Base-by-base conservation (phyloP, 2,329 filamentous ascomycete species). In the Fusarium ramigenum region DNA sequence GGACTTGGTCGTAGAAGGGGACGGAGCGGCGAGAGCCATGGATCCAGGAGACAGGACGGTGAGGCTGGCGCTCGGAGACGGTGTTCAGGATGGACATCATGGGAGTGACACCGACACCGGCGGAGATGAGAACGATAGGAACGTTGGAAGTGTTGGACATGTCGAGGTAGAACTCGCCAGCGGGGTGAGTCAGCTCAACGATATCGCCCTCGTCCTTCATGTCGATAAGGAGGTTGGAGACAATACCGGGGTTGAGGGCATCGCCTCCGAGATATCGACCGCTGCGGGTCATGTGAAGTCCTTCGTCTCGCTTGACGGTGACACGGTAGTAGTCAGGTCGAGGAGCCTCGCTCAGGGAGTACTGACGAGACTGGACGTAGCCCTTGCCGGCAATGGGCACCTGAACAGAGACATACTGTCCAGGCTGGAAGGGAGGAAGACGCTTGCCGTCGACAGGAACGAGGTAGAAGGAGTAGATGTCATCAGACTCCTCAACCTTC, bases 401-500 rank as follows among this genome's bases (percentile, higher is more conserved):
- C 56, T 87, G 87, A 52, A 94, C 82, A 1, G 91, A 92, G 68
- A 93, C 87, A 78, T 94, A 95, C 81, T 95, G 92, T 40, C 93
- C 93, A 0, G 93, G 92, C 64, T 87, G 84, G 84, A 89, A 95
- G 0, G 78, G 49, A 0, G 92, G 92, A 44, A 95, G 83, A n/a
- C 84, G 83, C 70, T 87, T 81, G 42, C 85, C 86, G 70, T 93
- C 91, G 11, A 88, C 84, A 0, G 93, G 92, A 58, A 87, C 85
- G 19, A 94, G 86, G 77, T 92, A 91, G 80, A 94, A 93, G 1
- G 91, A 93, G 47, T 87, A 91, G 70, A 94, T 92, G 70, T 92
- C 89, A 7, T 90, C 88, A 3, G 89, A 87, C 80, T 95, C 93
- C 60, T 85, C 84, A 49, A 91, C 87, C 81, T 93, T 93, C 63